phyloP scores from a whole-genome alignment of 345 rosid species.

The Rubroshorea leprosula region DNA sequence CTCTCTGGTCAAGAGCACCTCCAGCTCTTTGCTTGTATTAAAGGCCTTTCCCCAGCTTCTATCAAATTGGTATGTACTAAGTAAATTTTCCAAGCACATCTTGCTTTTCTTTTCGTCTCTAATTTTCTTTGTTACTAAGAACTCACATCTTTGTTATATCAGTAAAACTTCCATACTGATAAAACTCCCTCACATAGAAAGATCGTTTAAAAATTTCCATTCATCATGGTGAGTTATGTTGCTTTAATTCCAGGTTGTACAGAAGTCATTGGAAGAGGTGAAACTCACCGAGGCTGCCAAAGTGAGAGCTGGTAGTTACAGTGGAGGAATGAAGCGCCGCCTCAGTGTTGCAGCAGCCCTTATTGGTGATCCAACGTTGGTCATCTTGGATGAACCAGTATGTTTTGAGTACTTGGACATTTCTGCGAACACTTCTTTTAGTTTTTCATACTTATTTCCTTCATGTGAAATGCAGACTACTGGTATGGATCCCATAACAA shows the following conservation, averaged over 20 bases:
- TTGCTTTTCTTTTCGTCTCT: too few relatives aligned
- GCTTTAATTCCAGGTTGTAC: constrained; percentile 36
- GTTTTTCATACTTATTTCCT: not conserved
- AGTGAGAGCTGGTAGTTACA: constrained; percentile 79
- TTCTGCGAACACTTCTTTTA: constrained; percentile 3
- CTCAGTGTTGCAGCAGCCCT: constrained; percentile 89
- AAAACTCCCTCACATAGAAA: not conserved
- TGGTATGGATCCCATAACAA: constrained; percentile 91
- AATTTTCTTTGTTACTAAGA: not conserved
- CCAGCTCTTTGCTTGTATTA: constrained; percentile 71
- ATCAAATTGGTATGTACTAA: constrained; percentile 48
- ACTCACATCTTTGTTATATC: not conserved
- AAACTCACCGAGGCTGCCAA: constrained; percentile 56
- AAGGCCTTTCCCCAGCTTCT: constrained; percentile 63
- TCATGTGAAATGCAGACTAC: constrained; percentile 48
- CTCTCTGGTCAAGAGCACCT: constrained; percentile 85
- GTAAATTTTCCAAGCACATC: not conserved
- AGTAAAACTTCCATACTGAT: not conserved
- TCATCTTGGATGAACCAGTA: constrained; percentile 88
- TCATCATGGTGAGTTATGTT: not conserved
- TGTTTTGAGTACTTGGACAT: constrained; percentile 2
- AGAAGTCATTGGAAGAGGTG: constrained; percentile 68
- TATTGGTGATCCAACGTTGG: constrained; percentile 77
- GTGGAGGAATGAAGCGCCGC: constrained; percentile 97
- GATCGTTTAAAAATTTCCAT: not conserved